Conservation (phyloP, 1,139 yeast species). For the Petasospora fabianii region DNA sequence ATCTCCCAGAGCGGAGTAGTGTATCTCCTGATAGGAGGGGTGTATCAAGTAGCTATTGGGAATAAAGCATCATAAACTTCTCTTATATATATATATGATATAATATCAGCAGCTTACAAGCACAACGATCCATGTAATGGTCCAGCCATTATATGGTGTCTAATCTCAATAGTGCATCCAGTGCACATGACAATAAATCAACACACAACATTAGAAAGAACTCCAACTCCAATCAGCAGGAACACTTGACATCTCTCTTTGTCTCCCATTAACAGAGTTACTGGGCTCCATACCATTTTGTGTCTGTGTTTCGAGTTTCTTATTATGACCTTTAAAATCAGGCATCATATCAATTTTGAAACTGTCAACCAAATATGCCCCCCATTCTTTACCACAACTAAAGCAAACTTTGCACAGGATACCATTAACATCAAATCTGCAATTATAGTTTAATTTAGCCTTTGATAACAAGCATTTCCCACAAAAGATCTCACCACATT, state of each 20-base stretch:
- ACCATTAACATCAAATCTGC: constrained; percentile 23
- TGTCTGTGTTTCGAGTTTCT: neutral
- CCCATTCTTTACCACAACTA: constrained; percentile 25
- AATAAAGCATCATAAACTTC: too few species aligned
- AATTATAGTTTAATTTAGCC: constrained; percentile 21
- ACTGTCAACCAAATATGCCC: constrained; percentile 17
- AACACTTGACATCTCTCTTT: constrained; percentile 14
- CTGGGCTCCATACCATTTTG: too few species aligned
- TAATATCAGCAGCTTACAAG: too few species aligned
- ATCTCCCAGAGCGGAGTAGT: too few species aligned
- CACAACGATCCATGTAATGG: too few species aligned
- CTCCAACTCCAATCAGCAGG: constrained; percentile 30
- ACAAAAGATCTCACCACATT: constrained; percentile 91
- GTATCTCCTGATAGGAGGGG: too few species aligned
- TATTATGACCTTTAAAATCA: constrained; percentile 6
- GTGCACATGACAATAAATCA: neutral
- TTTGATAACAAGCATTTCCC: constrained; percentile 21
- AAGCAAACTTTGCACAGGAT: constrained; percentile 24
- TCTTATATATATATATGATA: too few species aligned
- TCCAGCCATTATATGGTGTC: too few species aligned
- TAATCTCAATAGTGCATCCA: too few species aligned
- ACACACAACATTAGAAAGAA: constrained; percentile 16
- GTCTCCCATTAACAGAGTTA: constrained; percentile 1
- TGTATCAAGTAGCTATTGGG: too few species aligned
- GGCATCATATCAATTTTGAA: constrained; percentile 16